Base-by-base conservation (phyloP, 164 flowering plant genomes). In the Sextonia rubra region DNA sequence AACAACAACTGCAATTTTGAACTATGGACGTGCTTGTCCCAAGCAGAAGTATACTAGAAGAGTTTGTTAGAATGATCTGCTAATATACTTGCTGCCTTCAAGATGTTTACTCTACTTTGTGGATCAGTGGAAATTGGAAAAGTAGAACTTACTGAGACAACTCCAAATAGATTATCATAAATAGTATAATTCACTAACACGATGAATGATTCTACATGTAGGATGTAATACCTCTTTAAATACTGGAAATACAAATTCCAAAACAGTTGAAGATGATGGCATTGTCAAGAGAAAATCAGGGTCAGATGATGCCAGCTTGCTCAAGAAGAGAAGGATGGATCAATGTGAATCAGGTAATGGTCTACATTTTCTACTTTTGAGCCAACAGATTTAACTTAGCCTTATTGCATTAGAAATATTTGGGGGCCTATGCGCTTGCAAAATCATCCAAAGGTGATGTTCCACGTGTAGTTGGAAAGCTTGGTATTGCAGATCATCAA, bases 321-420 rank as follows among this genome's bases (percentile, higher is more conserved):
- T 58, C 12, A 73, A 66, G 69, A 73, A 65, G 63, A 52, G 64
- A 56, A 73, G 37, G 70, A 66, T 67, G 70, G 65, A 73, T 9
- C 12, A 29, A 12, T 66, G 64, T 17, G 29, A 73, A 24, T 23
- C 69, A 73, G 80, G 77, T 78, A 18, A 15, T 52, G n/a, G 58
- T 52, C n/a, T 52, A 52, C n/a, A 52, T 37, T 37, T 37, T 37
- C 44, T 37, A 37, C 44, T 37, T 37, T 8, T 37, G 44, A 37
- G 44, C 11, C 44, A 37, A 37, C 11, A 37, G 44, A 37, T 37
- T 37, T 9, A 37, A 37, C 68, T 48, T 18, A 68, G 7, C 12
- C 15, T 68, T 14, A 23, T 12, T 18, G 47, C 47, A 24, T 29
- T 71, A 47, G 49, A 12, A 6, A 6, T 47, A 6, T 6, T 7